Base-by-base conservation (phyloP, 345 rosid species). In the Heritiera fomes region DNA sequence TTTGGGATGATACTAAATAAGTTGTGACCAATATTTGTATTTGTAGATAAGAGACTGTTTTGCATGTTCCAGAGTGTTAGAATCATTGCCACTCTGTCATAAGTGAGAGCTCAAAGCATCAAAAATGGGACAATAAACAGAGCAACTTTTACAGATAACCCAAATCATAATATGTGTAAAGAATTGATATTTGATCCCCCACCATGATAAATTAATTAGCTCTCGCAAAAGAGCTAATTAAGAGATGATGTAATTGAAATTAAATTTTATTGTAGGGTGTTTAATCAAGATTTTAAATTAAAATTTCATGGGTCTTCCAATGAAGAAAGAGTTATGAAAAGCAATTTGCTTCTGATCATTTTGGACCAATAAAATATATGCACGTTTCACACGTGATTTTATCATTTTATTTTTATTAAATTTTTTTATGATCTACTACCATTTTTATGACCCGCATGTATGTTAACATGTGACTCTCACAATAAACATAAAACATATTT, bases 71-170 rank as follows among this genome's bases (percentile, higher is more conserved):
- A 71, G 56, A 68, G 75, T 66, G 55, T 59, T 72, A 15, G 80
- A 81, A 77, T 65, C 78, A 56, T 47, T 64, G 20, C 41, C 63
- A 2, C 72, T 72, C 55, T 81, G 80, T 72, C 80, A 56, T 20
- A 38, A 12, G 17, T 38, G 56, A 53, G 58, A 63, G 69, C 70
- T 64, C 38, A 53, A 77, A 40, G 78, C 75, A 81, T 72, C 46
- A 14, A 41, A 77, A 23, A 58, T 60, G 69, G 77, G 69, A 15
- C 77, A 75, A 10, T 41, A 15, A 8, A 40, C 28, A 74, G 40
- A 20, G 50, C 78, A 61, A 45, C 58, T 28, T 75, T 75, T 30
- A 14, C 2, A 41, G 0, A 75, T 58, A 23, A 60, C 65, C 77
- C 67, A 60, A 60, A 41, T 14, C 40, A 56, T 55, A 38, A 34